Evolutionary conservation across 106 monocot genomes (phyloP).

Genomic region (Agapanthus africanus): DNA sequence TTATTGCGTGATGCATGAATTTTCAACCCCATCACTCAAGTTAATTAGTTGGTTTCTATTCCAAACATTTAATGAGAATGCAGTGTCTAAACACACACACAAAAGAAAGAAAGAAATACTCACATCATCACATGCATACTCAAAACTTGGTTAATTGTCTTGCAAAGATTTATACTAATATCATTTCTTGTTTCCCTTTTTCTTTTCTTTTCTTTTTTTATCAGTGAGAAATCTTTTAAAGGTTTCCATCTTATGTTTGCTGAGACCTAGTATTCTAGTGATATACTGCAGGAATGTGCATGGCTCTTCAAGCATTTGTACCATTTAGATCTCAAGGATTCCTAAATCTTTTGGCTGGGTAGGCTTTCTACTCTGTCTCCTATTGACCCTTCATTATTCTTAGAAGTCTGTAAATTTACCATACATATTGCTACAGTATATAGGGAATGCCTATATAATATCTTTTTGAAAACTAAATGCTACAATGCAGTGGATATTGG

Average conservation of each 20-base stretch:
- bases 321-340: conserved; percentile 46
- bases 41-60: background rate
- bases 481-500: background rate
- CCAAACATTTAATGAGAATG: background rate
- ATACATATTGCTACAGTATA: background rate
- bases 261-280: background rate
- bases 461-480: background rate
- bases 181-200: no score
- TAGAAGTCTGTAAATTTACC: background rate
- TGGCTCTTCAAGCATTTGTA: conserved; percentile 79
- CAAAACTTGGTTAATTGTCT: background rate
- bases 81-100: background rate
- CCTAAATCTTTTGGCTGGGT: conserved; percentile 76
- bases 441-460: background rate
- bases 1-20: no score
- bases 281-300: conserved; percentile 74
- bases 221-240: background rate
- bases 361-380: conserved; percentile 9
- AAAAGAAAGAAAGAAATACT: no score
- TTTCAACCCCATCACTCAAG: no score
- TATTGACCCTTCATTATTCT: background rate
- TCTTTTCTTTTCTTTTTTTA: background rate
- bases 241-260: background rate
- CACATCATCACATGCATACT: no score
- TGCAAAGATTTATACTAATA: background rate